Conservation (phyloP, 768 basidiomycete species). For the Russula emetica region DNA sequence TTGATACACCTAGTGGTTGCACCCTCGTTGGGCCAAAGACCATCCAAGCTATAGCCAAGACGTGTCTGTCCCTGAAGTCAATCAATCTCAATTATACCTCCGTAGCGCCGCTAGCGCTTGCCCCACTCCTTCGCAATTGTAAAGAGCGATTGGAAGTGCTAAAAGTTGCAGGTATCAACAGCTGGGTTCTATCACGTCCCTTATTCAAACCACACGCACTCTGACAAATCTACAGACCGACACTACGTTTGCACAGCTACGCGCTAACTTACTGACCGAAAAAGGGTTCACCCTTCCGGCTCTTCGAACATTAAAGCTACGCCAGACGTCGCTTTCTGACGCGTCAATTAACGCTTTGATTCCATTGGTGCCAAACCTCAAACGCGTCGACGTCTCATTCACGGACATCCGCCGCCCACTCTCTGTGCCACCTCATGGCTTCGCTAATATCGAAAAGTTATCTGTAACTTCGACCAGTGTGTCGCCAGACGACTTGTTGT, state of each 20-base stretch:
- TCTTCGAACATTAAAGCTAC: constrained; percentile 55
- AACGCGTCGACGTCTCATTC: constrained; percentile 61
- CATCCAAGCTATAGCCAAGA: constrained; percentile 40
- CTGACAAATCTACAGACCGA: constrained; percentile 47
- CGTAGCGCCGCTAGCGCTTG: constrained; percentile 46
- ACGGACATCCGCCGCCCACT: constrained; percentile 47
- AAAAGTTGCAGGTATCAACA: constrained; percentile 58
- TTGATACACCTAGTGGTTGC: constrained; percentile 47
- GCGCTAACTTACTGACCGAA: constrained; percentile 27
- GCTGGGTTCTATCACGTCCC: constrained; percentile 44
- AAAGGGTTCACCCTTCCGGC: constrained; percentile 36
- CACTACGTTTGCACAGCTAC: constrained; percentile 47
- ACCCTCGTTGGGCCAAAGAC: constrained; percentile 52
- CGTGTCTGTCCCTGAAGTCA: constrained; percentile 42
- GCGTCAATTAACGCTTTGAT: constrained; percentile 43
- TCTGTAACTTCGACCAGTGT: constrained; percentile 55
- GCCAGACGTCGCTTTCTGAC: constrained; percentile 52
- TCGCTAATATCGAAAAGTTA: constrained; percentile 52
- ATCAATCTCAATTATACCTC: constrained; percentile 63
- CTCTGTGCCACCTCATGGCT: constrained; percentile 11
- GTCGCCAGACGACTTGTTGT: constrained; percentile 40
- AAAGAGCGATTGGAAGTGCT: constrained; percentile 44
- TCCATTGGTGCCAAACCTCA: constrained; percentile 46
- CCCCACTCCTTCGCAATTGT: constrained; percentile 41
- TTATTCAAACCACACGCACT: not conserved